phyloP scores from a whole-genome alignment of 768 basidiomycete species.

The Austroboletus eburneus region DNA sequence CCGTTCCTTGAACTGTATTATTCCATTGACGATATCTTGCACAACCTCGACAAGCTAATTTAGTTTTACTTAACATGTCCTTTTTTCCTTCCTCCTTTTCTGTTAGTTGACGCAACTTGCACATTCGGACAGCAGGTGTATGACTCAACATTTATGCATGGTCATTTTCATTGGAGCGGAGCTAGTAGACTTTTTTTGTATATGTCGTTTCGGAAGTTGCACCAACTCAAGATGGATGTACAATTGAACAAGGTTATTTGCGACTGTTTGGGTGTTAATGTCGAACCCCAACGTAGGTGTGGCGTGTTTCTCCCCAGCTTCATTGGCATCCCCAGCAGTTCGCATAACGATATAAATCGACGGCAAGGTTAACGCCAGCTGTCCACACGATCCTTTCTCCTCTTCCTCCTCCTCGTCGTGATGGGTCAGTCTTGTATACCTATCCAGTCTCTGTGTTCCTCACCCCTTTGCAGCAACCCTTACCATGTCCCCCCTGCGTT shows the following conservation, averaged over 20 bases:
- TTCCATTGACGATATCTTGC: constrained; percentile 14
- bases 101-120: constrained; percentile 16
- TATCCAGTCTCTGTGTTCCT: neutral
- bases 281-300: constrained; percentile 33
- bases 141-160: constrained; percentile 13
- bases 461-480: constrained; percentile 34
- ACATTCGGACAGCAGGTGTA: constrained; percentile 13
- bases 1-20: constrained; percentile 18
- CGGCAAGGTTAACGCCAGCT: constrained; percentile 25
- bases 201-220: constrained; percentile 20
- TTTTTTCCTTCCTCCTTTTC: constrained; percentile 2
- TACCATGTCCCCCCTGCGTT: constrained; percentile 35
- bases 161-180: constrained; percentile 3
- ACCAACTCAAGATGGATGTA: constrained; percentile 10
- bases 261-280: constrained; percentile 17
- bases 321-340: constrained; percentile 25
- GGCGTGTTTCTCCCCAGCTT: constrained; percentile 21
- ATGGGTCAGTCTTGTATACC: constrained; percentile 37
- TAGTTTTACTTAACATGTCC: constrained; percentile 12
- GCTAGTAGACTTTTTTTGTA: constrained; percentile 6
- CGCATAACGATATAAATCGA: constrained; percentile 26
- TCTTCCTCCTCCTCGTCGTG: constrained; percentile 13
- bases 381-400: constrained; percentile 28
- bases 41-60: constrained; percentile 18
- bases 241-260: constrained; percentile 17